These are phyloP conservation scores for Scheffersomyces lignosus DNA, from an alignment of 805 yeast genomes.

Conservation along the genomic window DNA sequence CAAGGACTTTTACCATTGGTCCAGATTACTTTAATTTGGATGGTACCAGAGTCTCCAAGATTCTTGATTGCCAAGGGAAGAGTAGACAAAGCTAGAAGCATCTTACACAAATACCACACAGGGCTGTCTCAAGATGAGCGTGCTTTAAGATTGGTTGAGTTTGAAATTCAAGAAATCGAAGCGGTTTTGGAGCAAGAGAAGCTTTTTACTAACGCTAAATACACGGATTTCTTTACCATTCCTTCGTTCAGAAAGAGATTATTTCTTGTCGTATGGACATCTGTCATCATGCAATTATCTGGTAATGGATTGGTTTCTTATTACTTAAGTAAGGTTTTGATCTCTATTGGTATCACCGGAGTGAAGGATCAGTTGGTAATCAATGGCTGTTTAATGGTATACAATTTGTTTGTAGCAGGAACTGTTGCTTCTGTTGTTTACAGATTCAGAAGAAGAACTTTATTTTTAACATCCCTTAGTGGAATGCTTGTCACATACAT, in stretches of 20 bases:
- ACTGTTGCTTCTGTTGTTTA: constrained; percentile 17
- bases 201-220: constrained; percentile 30
- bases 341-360: constrained; percentile 53
- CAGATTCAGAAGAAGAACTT: constrained; percentile 34
- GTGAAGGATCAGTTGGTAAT: constrained; percentile 45
- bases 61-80: constrained; percentile 23
- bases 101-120: constrained; percentile 40
- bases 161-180: constrained; percentile 24
- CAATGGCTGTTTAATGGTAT: constrained; percentile 52
- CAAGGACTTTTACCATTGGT: constrained; percentile 50
- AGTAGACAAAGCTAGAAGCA: constrained; percentile 23
- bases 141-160: constrained; percentile 15
- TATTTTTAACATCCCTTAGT: constrained; percentile 33
- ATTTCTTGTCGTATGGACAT: constrained; percentile 31
- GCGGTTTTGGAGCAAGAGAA: constrained; percentile 39
- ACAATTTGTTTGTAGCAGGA: constrained; percentile 37
- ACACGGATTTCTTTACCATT: constrained; percentile 38
- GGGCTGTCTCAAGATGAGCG: constrained; percentile 32
- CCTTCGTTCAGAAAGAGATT: constrained; percentile 44
- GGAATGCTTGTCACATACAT: constrained; percentile 39
- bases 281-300: constrained; percentile 44
- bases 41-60: constrained; percentile 43
- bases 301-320: constrained; percentile 56
- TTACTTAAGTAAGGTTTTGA: constrained; percentile 50
- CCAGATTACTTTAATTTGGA: constrained; percentile 35